Conservation (phyloP, 495 filamentous ascomycete species). For the Symbiotaphrina buchneri region DNA sequence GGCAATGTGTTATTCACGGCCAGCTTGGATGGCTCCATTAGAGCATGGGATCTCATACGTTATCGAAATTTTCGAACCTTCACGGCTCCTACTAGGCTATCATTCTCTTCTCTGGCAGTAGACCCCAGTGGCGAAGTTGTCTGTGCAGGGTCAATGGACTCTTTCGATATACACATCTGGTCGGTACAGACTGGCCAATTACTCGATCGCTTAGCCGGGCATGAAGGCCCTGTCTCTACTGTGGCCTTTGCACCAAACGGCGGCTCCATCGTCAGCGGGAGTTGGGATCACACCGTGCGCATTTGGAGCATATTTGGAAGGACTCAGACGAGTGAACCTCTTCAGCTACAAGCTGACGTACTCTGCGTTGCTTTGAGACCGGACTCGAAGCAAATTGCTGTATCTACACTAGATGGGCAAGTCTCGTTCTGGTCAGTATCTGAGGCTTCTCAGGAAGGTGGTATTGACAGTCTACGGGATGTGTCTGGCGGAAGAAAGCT, state of each 20-base stretch:
- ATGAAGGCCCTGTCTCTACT: conserved; percentile 79
- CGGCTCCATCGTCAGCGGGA: conserved; percentile 61
- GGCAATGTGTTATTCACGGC: conserved; percentile 90
- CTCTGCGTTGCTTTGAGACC: conserved; percentile 71
- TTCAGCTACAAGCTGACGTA: conserved; percentile 77
- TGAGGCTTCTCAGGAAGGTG: conserved; percentile 60
- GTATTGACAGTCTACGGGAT: conserved; percentile 73
- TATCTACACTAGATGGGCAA: conserved; percentile 83
- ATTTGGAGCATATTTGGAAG: conserved; percentile 89
- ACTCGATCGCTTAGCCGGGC: conserved; percentile 72
- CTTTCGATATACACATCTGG: conserved; percentile 95
- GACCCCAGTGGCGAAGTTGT: conserved; percentile 91
- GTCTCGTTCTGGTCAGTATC: conserved; percentile 86
- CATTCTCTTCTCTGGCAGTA: conserved; percentile 85
- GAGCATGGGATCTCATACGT: conserved; percentile 90
- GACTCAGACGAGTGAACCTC: conserved; percentile 82
- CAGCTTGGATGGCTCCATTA: conserved; percentile 76
- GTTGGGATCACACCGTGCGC: conserved; percentile 86
- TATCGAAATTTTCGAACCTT: conserved; percentile 96
- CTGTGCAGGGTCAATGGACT: conserved; percentile 84
- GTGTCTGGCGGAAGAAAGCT: conserved; percentile 80
- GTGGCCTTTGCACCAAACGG: conserved; percentile 78
- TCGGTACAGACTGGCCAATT: conserved; percentile 94
- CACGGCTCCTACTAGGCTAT: conserved; percentile 73
- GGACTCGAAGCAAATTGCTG: conserved; percentile 75